Evolutionary conservation across 129 eudicot species (phyloP).

Genomic region (Flaveria robusta): DNA sequence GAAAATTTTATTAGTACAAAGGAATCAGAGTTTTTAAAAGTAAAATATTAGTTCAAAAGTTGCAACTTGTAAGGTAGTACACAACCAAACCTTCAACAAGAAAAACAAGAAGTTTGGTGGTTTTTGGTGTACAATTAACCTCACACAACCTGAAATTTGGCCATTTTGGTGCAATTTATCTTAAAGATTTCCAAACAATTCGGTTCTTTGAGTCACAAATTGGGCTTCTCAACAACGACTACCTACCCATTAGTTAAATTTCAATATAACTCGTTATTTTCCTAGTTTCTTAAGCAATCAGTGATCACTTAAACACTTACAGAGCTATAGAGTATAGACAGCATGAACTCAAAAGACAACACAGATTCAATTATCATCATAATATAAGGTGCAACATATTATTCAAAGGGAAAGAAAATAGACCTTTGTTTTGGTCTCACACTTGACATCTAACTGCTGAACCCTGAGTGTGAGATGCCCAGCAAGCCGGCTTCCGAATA

Average conservation of each 20-base stretch:
- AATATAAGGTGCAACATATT: not conserved
- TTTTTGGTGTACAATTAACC: not conserved
- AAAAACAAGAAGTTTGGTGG: not conserved
- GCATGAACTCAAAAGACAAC: not conserved
- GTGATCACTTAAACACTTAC: not conserved
- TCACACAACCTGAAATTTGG: not conserved
- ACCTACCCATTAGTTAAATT: not conserved
- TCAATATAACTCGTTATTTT: conserved; percentile 7
- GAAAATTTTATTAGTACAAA: not conserved
- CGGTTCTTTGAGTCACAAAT: not conserved
- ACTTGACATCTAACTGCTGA: conserved; percentile 81
- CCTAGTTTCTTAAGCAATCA: not conserved
- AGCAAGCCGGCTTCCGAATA: conserved; percentile 68
- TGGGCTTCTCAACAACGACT: not conserved
- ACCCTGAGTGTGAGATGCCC: conserved; percentile 79
- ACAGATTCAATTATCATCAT: not conserved
- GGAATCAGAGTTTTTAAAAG: not conserved
- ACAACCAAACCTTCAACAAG: not conserved
- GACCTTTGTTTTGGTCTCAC: conserved; percentile 98
- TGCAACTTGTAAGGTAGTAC: not conserved
- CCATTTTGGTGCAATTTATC: not conserved
- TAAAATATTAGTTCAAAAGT: not conserved
- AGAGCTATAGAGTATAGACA: not conserved
- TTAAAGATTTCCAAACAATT: not conserved
- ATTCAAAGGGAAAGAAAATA: not conserved